Evolutionary conservation across 2,329 filamentous ascomycete genomes (phyloP), one percentile per base, ranked within the genome.

Genomic region (Rhynchosporium secalis): DNA sequence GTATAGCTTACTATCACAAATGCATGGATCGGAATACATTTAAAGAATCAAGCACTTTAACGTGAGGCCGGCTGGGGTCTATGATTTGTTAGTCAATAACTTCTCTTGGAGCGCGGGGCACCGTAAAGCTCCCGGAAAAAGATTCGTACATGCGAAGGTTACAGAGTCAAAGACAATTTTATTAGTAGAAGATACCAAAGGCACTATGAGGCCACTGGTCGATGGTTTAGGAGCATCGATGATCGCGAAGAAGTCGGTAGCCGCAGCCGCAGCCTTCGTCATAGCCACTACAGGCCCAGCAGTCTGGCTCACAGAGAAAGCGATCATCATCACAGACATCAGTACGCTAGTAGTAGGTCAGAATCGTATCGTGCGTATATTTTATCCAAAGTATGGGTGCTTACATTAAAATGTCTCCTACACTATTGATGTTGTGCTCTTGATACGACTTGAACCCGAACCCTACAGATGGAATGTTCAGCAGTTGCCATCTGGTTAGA

Each of bases 81-180:
- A 46, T 4, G 5, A 45, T 1, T 3, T 28, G 36, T 54, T 20
- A 54, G 51, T 26, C 20, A 20, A 20, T 20, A 20, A 20, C 20
- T 20, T 20, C 20, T 20, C 20, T 20, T 20, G 20, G 1, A 20
- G 20, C 20, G 20, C 20, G 20, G 20, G 20, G 20, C 20, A 20
- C 20, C 20, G 20, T 20, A 20, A 12, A 15, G 46, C n/a, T 31
- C 13, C 26, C 20, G 8, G 15, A 4, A 51, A n/a, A 10, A 15
- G 9, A 26, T 3, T 10, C 54, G 7, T 56, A 69, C 93, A 93
- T 1, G 88, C 83, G 70, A 93, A 92, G n/a, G 80, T 83, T 10
- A 93, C 83, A 47, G 85, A 78, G 12, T 84, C 76, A 46, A 93
- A 83, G 4, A 81, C 75, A 55, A 90, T 87, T 57, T 88, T 81